A percentile compares a stretch with the other conserved stretches of the same genome.
These are phyloP conservation scores for Podaxis sp. DNA, from an alignment of 768 basidiomycete species.

Conservation along the genomic window DNA sequence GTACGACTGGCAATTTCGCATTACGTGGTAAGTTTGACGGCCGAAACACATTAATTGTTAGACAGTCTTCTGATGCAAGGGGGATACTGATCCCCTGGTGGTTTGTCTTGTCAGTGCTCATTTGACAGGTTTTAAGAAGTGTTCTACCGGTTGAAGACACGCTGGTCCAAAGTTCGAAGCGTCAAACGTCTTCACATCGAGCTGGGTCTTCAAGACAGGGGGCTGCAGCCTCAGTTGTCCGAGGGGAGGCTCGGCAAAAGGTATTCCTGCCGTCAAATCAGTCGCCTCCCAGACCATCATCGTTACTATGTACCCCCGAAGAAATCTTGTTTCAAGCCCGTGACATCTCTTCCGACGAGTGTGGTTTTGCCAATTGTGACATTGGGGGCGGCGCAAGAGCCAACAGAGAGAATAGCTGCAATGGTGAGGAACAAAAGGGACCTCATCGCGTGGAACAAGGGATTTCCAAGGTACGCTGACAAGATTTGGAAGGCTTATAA, in stretches of 20 bases:
- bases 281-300: neutral
- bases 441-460: neutral
- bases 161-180: slow-evolving; percentile 41
- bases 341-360: slow-evolving; percentile 30
- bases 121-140: neutral
- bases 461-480: too few relatives aligned
- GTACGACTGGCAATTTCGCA: slow-evolving; percentile 35
- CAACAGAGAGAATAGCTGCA: slow-evolving; percentile 1
- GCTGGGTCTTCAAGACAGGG: slow-evolving; percentile 39
- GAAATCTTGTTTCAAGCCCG: slow-evolving; percentile 36
- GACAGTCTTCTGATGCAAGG: slow-evolving; percentile 50
- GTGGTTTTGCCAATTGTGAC: slow-evolving; percentile 35
- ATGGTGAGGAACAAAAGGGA: slow-evolving; percentile 1
- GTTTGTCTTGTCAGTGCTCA: neutral
- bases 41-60: slow-evolving; percentile 54
- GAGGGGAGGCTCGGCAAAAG: slow-evolving; percentile 50
- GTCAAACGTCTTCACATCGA: slow-evolving; percentile 31
- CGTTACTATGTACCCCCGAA: slow-evolving; percentile 35
- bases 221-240: slow-evolving; percentile 41
- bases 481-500: neutral
- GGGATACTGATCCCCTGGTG: slow-evolving; percentile 27
- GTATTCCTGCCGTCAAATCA: slow-evolving; percentile 31
- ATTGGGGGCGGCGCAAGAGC: slow-evolving; percentile 23
- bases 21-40: slow-evolving; percentile 31
- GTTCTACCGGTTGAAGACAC: slow-evolving; percentile 45